Percentiles rank a stretch among this genome's conserved stretches.
Conservation (phyloP, 257 asterid genomes). For the Solanum stenotomum region DNA sequence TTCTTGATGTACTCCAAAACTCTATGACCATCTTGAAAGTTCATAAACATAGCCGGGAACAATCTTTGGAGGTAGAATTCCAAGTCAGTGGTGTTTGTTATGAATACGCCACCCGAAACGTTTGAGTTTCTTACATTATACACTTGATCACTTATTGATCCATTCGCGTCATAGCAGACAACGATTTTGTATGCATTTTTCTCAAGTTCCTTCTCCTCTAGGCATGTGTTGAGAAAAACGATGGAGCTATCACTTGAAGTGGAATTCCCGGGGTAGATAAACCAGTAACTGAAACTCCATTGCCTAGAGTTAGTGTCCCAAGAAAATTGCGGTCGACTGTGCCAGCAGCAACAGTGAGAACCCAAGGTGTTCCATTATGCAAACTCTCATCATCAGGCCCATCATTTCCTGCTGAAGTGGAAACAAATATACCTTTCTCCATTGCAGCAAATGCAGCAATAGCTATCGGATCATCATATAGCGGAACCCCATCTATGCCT, state of each 20-base stretch:
- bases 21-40: constrained; percentile 24
- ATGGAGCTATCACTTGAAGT: constrained; percentile 18
- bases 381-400: constrained; percentile 35
- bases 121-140: constrained; percentile 16
- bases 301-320: constrained; percentile 32
- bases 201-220: constrained; percentile 11
- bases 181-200: constrained; percentile 12
- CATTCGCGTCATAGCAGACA: constrained; percentile 40
- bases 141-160: constrained; percentile 31
- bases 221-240: constrained; percentile 11
- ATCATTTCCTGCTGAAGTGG: constrained; percentile 62
- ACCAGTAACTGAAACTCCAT: constrained; percentile 34
- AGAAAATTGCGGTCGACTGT: constrained; percentile 47
- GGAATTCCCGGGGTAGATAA: constrained; percentile 33
- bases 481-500: constrained; percentile 28
- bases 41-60: constrained; percentile 38
- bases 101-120: constrained; percentile 36
- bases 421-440: constrained; percentile 64
- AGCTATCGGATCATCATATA: constrained; percentile 45
- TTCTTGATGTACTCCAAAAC: constrained; percentile 33
- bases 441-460: constrained; percentile 61
- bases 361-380: constrained; percentile 73
- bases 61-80: constrained; percentile 14
- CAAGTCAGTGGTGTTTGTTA: constrained; percentile 34
- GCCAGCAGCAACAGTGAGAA: constrained; percentile 61